These are phyloP conservation scores for Chernovozyma aurita DNA, from an alignment of 1,139 yeast genomes.

Conservation along the genomic window DNA sequence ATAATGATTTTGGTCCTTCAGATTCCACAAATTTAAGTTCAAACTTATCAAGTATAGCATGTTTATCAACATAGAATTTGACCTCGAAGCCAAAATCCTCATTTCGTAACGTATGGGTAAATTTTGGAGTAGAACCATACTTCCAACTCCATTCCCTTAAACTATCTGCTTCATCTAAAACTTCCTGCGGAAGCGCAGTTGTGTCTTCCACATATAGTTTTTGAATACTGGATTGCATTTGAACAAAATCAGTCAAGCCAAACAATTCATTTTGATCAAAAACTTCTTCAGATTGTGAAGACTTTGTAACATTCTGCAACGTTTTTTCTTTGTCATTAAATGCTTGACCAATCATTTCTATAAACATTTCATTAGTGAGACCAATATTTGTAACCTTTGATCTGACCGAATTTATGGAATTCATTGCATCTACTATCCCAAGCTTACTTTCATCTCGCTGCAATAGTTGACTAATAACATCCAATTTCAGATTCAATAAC, in stretches of 20 bases:
- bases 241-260: slow-evolving; percentile 31
- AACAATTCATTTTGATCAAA: slow-evolving; percentile 29
- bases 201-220: slow-evolving; percentile 17
- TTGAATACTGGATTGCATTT: slow-evolving; percentile 5
- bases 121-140: slow-evolving; percentile 68
- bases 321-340: slow-evolving; percentile 25
- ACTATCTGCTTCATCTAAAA: slow-evolving; percentile 38
- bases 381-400: slow-evolving; percentile 70
- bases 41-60: slow-evolving; percentile 24
- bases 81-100: slow-evolving; percentile 27
- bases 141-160: slow-evolving; percentile 66
- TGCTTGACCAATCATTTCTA: slow-evolving; percentile 39
- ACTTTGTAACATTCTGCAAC: not conserved
- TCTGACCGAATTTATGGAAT: slow-evolving; percentile 69
- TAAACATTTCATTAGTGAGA: slow-evolving; percentile 43
- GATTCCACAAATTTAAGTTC: slow-evolving; percentile 13
- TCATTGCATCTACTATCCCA: slow-evolving; percentile 51
- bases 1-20: slow-evolving; percentile 13
- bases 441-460: slow-evolving; percentile 40
- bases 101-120: slow-evolving; percentile 42
- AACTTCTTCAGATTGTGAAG: slow-evolving; percentile 9
- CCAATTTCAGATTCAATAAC: slow-evolving; percentile 67
- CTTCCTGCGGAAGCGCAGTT: slow-evolving; percentile 42
- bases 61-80: slow-evolving; percentile 40
- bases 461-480: slow-evolving; percentile 52